Evolutionary conservation across 768 basidiomycete genomes (phyloP).

Genomic region (Boletellus emodensis): DNA sequence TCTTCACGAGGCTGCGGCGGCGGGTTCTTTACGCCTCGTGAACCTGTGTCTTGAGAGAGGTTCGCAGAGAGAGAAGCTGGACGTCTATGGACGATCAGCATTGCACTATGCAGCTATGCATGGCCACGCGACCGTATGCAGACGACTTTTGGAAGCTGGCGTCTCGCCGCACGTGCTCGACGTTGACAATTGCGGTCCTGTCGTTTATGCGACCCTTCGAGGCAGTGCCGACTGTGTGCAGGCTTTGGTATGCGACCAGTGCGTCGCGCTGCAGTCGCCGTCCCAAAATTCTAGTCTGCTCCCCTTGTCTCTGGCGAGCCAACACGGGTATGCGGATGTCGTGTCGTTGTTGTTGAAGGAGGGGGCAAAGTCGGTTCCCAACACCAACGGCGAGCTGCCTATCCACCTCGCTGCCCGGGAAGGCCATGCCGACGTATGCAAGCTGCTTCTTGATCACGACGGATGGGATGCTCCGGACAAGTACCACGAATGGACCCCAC

Average conservation of each 20-base stretch:
- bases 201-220: slow-evolving; percentile 87
- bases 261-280: slow-evolving; percentile 58
- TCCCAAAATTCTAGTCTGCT: slow-evolving; percentile 64
- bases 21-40: slow-evolving; percentile 74
- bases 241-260: slow-evolving; percentile 73
- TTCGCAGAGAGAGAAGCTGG: slow-evolving; percentile 67
- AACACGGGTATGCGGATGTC: slow-evolving; percentile 82
- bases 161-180: slow-evolving; percentile 71
- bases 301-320: slow-evolving; percentile 87
- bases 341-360: slow-evolving; percentile 71
- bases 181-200: slow-evolving; percentile 91
- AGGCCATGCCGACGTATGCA: slow-evolving; percentile 85
- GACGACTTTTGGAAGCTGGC: slow-evolving; percentile 64
- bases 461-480: slow-evolving; percentile 91
- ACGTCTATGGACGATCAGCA: slow-evolving; percentile 89
- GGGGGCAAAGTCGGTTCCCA: slow-evolving; percentile 75
- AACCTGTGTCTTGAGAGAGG: slow-evolving; percentile 72
- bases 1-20: slow-evolving; percentile 89
- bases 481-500: slow-evolving; percentile 97
- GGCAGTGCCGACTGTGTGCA: slow-evolving; percentile 81
- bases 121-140: slow-evolving; percentile 75
- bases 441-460: slow-evolving; percentile 63
- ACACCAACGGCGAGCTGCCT: slow-evolving; percentile 95
- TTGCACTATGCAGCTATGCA: slow-evolving; percentile 97
- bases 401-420: slow-evolving; percentile 94